Percentiles rank a stretch among this genome's conserved stretches.
Conservation (phyloP, 2,329 filamentous ascomycete genomes). For the Tolypocladium cylindrosporum region DNA sequence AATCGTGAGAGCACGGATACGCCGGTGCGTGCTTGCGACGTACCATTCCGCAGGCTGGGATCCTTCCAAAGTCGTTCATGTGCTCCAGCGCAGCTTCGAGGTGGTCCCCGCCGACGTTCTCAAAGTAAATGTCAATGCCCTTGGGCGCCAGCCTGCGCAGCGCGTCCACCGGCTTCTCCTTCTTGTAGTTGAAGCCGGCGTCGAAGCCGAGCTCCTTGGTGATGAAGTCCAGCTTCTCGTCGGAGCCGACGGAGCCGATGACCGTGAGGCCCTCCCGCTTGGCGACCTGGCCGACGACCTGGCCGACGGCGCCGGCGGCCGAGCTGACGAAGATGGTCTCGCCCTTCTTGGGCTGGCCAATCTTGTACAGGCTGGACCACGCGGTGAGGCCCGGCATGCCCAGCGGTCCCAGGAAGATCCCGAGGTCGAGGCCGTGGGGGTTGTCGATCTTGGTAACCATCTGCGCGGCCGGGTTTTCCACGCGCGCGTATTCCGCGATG, state of each 20-base stretch:
- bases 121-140: conserved; percentile 61
- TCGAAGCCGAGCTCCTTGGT: conserved; percentile 41
- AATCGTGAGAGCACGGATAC: not conserved
- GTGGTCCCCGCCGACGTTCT: conserved; percentile 44
- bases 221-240: conserved; percentile 67
- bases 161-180: conserved; percentile 58
- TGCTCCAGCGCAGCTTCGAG: conserved; percentile 33
- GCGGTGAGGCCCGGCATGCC: conserved; percentile 54
- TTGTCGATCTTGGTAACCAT: conserved; percentile 52
- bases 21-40: conserved; percentile 9
- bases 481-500: conserved; percentile 58
- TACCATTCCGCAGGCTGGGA: conserved; percentile 55
- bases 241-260: conserved; percentile 69
- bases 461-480: conserved; percentile 34
- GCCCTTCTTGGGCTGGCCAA: conserved; percentile 53
- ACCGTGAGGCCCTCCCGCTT: conserved; percentile 73
- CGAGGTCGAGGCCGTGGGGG: conserved; percentile 54
- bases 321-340: conserved; percentile 76
- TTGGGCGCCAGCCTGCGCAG: conserved; percentile 62
- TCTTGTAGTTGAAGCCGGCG: conserved; percentile 80
- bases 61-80: conserved; percentile 54
- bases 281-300: conserved; percentile 73
- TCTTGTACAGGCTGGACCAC: conserved; percentile 57
- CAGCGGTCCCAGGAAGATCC: conserved; percentile 63
- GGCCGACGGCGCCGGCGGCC: conserved; percentile 72